phyloP scores from a whole-genome alignment of 371 early-diverging fungal genomes.

The Rhizopus arrhizus region DNA sequence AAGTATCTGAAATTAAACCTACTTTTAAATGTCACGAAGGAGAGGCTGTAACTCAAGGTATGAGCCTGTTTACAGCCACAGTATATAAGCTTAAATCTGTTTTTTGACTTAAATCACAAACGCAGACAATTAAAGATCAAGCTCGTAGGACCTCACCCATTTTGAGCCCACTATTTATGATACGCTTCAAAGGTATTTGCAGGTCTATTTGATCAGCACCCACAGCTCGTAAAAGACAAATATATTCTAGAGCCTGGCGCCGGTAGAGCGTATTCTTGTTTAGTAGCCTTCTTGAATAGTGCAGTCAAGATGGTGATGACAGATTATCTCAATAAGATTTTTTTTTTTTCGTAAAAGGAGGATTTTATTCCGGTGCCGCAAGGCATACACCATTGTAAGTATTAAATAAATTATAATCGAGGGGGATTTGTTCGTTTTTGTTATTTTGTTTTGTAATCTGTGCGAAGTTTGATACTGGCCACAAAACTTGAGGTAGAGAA shows the following conservation, averaged over 20 bases:
- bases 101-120: background rate
- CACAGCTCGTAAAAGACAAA: constrained; percentile 60
- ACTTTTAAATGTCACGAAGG: constrained; percentile 57
- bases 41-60: constrained; percentile 12
- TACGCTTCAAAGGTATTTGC: constrained; percentile 87
- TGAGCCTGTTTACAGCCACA: background rate
- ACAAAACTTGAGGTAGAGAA: too few relatives aligned
- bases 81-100: background rate
- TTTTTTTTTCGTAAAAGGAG: too few relatives aligned
- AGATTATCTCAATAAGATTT: constrained; percentile 83
- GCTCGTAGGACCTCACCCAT: constrained; percentile 77
- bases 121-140: constrained; percentile 52
- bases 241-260: constrained; percentile 88
- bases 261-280: constrained; percentile 86
- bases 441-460: too few relatives aligned
- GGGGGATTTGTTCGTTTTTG: too few relatives aligned
- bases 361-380: too few relatives aligned
- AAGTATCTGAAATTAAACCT: constrained; percentile 49
- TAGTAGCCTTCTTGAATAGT: constrained; percentile 74
- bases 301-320: constrained; percentile 82
- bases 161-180: constrained; percentile 93
- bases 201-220: constrained; percentile 70
- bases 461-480: too few relatives aligned
- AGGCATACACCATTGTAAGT: too few relatives aligned
- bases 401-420: too few relatives aligned